Conservation (phyloP, 2,329 filamentous ascomycete species). For the Cordyceps farinosa region DNA sequence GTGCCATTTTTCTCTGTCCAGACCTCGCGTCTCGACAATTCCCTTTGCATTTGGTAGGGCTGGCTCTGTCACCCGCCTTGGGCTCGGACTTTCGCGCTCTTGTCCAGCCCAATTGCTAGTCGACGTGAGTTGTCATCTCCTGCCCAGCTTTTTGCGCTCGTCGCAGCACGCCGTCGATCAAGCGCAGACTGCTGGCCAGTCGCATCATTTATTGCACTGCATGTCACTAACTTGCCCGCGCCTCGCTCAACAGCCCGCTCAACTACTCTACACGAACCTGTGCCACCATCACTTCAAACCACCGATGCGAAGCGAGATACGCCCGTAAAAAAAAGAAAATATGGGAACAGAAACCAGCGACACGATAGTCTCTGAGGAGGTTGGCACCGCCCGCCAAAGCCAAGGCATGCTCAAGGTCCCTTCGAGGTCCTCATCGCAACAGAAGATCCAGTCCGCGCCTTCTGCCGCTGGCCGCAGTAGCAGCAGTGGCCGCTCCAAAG, state of each 20-base stretch:
- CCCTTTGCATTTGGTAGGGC: slow-evolving; percentile 10
- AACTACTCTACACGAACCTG: slow-evolving; percentile 33
- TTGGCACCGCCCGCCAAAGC: slow-evolving; percentile 44
- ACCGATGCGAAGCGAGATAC: slow-evolving; percentile 35
- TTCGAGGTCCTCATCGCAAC: slow-evolving; percentile 59
- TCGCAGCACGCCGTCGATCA: neutral
- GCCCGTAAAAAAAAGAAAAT: slow-evolving; percentile 31
- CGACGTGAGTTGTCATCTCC: slow-evolving; percentile 13
- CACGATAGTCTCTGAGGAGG: slow-evolving; percentile 40
- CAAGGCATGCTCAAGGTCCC: slow-evolving; percentile 55
- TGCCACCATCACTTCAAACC: slow-evolving; percentile 25
- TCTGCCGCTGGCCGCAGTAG: slow-evolving; percentile 59
- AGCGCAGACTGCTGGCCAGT: neutral
- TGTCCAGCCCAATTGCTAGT: slow-evolving; percentile 15
- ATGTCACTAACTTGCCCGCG: slow-evolving; percentile 1
- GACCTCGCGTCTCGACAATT: neutral
- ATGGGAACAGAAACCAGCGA: slow-evolving; percentile 42
- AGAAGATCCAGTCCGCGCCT: slow-evolving; percentile 55
- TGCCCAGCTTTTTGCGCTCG: neutral
- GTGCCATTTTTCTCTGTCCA: neutral
- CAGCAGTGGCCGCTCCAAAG: slow-evolving; percentile 61
- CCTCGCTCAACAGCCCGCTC: neutral
- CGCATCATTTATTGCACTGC: neutral
- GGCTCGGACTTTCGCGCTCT: slow-evolving; percentile 16
- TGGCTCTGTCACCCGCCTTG: slow-evolving; percentile 13